phyloP scores from a whole-genome alignment of 495 filamentous ascomycete genomes.

The Immersiella caudata region DNA sequence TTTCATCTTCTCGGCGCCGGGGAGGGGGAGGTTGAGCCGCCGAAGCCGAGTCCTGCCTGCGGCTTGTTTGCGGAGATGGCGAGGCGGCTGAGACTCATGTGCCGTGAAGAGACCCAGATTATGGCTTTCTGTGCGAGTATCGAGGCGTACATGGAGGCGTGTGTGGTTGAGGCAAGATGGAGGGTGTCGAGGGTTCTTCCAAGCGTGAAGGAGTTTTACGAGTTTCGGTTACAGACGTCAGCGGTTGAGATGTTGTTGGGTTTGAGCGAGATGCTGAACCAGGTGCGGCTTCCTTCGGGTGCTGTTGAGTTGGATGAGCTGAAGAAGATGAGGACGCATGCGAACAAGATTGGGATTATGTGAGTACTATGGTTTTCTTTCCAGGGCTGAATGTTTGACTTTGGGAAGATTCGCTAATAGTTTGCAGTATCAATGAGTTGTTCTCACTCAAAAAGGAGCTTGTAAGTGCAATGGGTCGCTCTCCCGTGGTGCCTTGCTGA shows the following conservation, averaged over 20 bases:
- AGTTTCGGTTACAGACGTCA: slow-evolving; percentile 19
- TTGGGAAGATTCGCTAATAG: no score
- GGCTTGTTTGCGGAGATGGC: slow-evolving; percentile 21
- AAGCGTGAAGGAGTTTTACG: slow-evolving; percentile 21
- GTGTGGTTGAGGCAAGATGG: slow-evolving; percentile 18
- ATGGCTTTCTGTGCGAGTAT: neutral
- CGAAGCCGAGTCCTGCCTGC: slow-evolving; percentile 21
- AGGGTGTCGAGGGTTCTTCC: slow-evolving; percentile 18
- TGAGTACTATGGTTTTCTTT: slow-evolving; percentile 10
- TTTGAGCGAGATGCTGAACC: slow-evolving; percentile 6
- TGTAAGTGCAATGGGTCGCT: slow-evolving; percentile 7
- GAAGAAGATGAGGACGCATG: neutral
- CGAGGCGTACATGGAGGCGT: slow-evolving; percentile 21
- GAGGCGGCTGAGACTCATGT: neutral
- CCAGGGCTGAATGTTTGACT: neutral
- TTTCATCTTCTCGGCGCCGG: slow-evolving; percentile 2
- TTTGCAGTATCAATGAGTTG: slow-evolving; percentile 25
- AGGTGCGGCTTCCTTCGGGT: slow-evolving; percentile 3
- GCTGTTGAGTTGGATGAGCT: slow-evolving; percentile 15
- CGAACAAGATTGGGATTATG: slow-evolving; percentile 24
- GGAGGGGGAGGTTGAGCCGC: neutral
- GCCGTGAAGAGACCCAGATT: slow-evolving; percentile 6
- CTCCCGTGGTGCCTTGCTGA: neutral
- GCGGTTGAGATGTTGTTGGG: slow-evolving; percentile 21
- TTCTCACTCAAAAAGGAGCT: slow-evolving; percentile 31